phyloP scores from a whole-genome alignment of 106 monocot species.

The Cymbidium sinense region DNA sequence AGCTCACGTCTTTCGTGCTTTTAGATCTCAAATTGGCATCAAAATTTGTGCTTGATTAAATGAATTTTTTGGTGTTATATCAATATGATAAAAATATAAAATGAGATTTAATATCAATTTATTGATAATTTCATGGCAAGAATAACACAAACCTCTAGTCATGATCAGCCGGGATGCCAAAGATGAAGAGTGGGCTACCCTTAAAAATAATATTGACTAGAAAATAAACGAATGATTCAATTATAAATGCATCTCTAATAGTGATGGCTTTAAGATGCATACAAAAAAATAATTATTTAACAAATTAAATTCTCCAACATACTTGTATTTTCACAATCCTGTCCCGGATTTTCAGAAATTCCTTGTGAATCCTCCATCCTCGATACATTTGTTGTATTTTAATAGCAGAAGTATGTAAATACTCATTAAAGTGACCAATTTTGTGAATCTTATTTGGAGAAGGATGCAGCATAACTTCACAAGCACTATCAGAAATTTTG shows the following conservation, averaged over 20 bases:
- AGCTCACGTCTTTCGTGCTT: too few species aligned
- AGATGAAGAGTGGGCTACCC: not conserved
- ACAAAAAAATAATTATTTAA: not conserved
- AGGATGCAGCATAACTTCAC: slow-evolving; percentile 13
- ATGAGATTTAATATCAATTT: not conserved
- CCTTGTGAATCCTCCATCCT: slow-evolving; percentile 31
- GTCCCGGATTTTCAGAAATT: slow-evolving; percentile 35
- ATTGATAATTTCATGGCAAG: not conserved
- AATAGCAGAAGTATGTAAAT: slow-evolving; percentile 24
- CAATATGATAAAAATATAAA: too few species aligned
- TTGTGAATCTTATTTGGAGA: slow-evolving; percentile 3
- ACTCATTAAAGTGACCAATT: slow-evolving; percentile 16
- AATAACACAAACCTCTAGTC: not conserved
- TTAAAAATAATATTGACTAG: not conserved
- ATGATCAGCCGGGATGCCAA: too few species aligned
- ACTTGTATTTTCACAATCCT: slow-evolving; percentile 33
- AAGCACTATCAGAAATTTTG: slow-evolving; percentile 6
- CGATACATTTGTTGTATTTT: slow-evolving; percentile 48
- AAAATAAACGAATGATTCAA: not conserved
- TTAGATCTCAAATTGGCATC: too few species aligned
- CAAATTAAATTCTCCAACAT: not conserved
- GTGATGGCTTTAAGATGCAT: not conserved
- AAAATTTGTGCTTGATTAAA: too few species aligned
- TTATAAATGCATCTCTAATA: not conserved
- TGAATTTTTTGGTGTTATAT: too few species aligned